Evolutionary conservation across 495 filamentous ascomycete genomes (phyloP).

Genomic region (Talaromyces wortmannii): DNA sequence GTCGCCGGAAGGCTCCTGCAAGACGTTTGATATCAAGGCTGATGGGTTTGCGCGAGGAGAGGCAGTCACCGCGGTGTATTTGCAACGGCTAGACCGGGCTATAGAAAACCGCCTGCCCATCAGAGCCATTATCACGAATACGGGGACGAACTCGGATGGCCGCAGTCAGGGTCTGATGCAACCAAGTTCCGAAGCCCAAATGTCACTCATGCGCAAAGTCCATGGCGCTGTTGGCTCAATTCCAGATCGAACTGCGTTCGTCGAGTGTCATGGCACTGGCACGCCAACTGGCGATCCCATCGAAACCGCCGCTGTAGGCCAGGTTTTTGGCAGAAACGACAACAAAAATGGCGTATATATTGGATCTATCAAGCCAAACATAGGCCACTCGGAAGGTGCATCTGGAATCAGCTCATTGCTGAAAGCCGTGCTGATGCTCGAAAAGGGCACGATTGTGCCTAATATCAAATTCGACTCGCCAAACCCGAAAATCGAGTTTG

Average conservation of each 20-base stretch:
- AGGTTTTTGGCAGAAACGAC: slow-evolving; percentile 23
- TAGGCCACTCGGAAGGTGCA: slow-evolving; percentile 22
- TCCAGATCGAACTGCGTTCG: slow-evolving; percentile 12
- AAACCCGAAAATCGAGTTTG: slow-evolving; percentile 16
- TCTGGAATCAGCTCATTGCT: slow-evolving; percentile 30
- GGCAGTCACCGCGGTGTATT: slow-evolving; percentile 25
- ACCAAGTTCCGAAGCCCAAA: slow-evolving; percentile 10
- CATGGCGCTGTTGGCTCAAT: slow-evolving; percentile 11
- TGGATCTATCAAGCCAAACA: slow-evolving; percentile 24
- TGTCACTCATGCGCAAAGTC: slow-evolving; percentile 13
- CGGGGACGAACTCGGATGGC: slow-evolving; percentile 28
- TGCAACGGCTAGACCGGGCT: slow-evolving; percentile 27
- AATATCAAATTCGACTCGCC: slow-evolving; percentile 13
- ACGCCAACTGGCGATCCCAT: slow-evolving; percentile 23
- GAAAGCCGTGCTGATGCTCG: slow-evolving; percentile 28
- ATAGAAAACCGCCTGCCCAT: slow-evolving; percentile 22
- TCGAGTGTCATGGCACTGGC: slow-evolving; percentile 36
- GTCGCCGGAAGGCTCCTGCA: slow-evolving; percentile 28
- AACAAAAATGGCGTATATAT: slow-evolving; percentile 9
- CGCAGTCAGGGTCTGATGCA: slow-evolving; percentile 11
- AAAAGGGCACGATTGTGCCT: slow-evolving; percentile 31
- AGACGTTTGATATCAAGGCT: slow-evolving; percentile 52
- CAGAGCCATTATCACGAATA: slow-evolving; percentile 27
- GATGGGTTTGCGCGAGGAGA: slow-evolving; percentile 63
- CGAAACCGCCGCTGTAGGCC: slow-evolving; percentile 35